Base-by-base conservation (phyloP, 495 filamentous ascomycete genomes). In the Aspergillus steynii region DNA sequence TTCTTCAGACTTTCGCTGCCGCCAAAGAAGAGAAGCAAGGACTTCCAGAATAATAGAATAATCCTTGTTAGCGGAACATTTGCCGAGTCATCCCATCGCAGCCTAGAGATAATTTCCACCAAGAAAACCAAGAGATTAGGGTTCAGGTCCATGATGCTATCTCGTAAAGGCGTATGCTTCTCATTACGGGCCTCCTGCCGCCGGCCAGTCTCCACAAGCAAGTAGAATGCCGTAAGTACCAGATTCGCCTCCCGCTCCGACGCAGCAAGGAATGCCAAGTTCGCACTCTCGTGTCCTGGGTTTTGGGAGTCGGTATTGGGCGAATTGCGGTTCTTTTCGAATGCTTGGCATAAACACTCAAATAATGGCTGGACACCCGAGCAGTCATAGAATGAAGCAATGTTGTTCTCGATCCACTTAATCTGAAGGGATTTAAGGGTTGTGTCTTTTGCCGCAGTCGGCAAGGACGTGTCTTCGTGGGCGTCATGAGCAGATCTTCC, bases 41-140 rank as follows among this genome's bases (percentile, higher is more conserved):
- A 87, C 72, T 99, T 99, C 96, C 96, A 98, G 28, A 92, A 85
- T 20, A 97, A 74, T 4, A 96, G 79, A 48, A 96, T 83, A 27
- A 94, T 80, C 74, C 86, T 87, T 9, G 83, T 80, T 14, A 89
- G 77, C 0, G 88, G 86, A 20, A 91, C 71, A 59, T 81, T 80
- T 51, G 83, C 75, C 27, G 83, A 78, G 49, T 99, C 95, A 65
- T 97, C 92, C 92, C 96, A 99, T 49, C 95, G 83, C 28, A 97
- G 73, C 61, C 85, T 88, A 0, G 91, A 83, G 28, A 92, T 87
- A 3, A 90, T 85, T 48, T 88, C 84, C 20, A 93, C 83, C 64
- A 97, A 77, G 51, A 88, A 89, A 15, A 88, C 80, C 25, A 96
- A 75, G 42, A 96, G 72, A 60, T 80, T 82, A 2, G 91, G 91